Base-by-base conservation (phyloP, 257 asterid species). In the Ocimum tenuiflorum region DNA sequence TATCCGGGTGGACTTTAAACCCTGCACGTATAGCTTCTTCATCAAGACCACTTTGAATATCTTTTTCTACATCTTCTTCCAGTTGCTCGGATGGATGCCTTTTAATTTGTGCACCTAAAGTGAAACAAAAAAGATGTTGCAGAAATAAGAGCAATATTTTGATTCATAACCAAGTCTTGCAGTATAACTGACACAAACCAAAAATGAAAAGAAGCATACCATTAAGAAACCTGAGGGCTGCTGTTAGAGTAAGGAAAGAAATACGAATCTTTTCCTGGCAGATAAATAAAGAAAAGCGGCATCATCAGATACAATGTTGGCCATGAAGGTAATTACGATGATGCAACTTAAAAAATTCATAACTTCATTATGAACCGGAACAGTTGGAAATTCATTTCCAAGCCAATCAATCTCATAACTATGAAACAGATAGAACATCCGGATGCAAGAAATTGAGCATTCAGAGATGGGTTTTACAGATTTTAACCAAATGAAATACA, bases 21-120 rank as follows among this genome's bases (percentile, higher is more conserved):
- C 99, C 95, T 48, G 95, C 91, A 7, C 23, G 57, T 64, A 45
- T 81, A 71, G 95, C 95, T 82, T 85, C 99, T 77, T 88, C 95
- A 3, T 79, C 73, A 7, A 88, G 92, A 57, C 83, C 89, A 45
- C 77, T 80, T 67, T 72, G 81, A 42, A 82, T 46, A 13, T 77
- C 80, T 14, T 61, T 64, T 61, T 80, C 95, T 22, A 58, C 18
- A 77, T 77, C 79, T 63, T 76, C 82, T 50, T 67, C 82, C 4
- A 7, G 41, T 58, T 60, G 56, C 48, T 70, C 84, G 22, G 57
- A 0, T 49, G 58, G 71, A 11, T 46, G 20, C 41, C 19, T 57
- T 65, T 68, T 79, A 48, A 71, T 67, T 3, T 33, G 83, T 47
- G 76, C 87, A 64, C 67, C 85, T 77, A 77, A 78, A 80, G 79